Percentiles rank a stretch among this genome's conserved stretches.
Conservation (phyloP, 2,329 filamentous ascomycete species). For the Huntiella decipiens region DNA sequence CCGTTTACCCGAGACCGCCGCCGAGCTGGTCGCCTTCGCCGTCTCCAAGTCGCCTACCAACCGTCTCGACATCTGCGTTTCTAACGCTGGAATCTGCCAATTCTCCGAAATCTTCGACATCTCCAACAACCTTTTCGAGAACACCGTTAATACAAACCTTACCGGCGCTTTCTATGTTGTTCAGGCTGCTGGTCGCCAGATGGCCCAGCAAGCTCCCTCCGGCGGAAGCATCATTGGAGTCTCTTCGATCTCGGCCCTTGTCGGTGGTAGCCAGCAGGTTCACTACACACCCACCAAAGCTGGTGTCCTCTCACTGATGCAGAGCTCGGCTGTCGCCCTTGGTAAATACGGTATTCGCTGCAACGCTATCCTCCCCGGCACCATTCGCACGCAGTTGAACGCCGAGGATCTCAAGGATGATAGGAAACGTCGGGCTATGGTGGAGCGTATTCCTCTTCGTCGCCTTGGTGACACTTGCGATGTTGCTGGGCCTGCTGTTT, state of each 20-base stretch:
- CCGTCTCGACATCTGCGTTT: constrained; percentile 60
- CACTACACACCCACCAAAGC: constrained; percentile 87
- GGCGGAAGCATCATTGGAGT: constrained; percentile 69
- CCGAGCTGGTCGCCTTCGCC: constrained; percentile 44
- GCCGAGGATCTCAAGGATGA: constrained; percentile 62
- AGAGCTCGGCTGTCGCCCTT: constrained; percentile 61
- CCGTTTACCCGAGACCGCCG: constrained; percentile 51
- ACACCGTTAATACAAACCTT: constrained; percentile 63
- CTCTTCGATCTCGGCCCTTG: constrained; percentile 53
- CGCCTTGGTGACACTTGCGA: constrained; percentile 56
- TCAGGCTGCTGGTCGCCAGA: constrained; percentile 69
- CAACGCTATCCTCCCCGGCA: constrained; percentile 69
- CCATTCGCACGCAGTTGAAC: constrained; percentile 68
- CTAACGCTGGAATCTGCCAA: constrained; percentile 73
- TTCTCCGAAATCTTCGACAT: constrained; percentile 75
- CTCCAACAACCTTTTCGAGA: constrained; percentile 46
- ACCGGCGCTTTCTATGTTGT: constrained; percentile 71
- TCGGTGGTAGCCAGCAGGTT: constrained; percentile 59
- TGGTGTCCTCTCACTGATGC: constrained; percentile 62
- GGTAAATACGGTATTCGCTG: constrained; percentile 60
- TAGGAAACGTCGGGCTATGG: constrained; percentile 57
- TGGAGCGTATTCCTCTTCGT: constrained; percentile 60
- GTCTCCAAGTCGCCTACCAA: constrained; percentile 37
- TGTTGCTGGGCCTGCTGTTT: constrained; percentile 67
- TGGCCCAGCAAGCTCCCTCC: constrained; percentile 44